A percentile compares a stretch with the other conserved stretches of the same genome.
These are phyloP conservation scores for Cytospora chrysosperma DNA, from an alignment of 2,329 filamentous ascomycete species.

Conservation along the genomic window DNA sequence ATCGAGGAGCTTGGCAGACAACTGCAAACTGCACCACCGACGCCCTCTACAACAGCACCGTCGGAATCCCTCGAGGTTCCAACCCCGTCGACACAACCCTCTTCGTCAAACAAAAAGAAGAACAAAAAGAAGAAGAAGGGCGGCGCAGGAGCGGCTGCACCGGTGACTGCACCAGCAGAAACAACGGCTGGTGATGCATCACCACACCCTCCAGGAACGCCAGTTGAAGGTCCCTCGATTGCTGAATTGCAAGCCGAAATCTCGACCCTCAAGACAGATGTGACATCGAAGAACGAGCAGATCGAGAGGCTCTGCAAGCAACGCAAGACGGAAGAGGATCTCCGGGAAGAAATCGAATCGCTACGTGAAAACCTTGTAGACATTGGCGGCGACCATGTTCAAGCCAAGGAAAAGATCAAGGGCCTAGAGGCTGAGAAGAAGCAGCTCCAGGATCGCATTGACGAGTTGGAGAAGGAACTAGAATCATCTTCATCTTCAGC, in stretches of 20 bases:
- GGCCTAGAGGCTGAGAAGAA: slow-evolving; percentile 67
- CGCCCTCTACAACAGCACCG: slow-evolving; percentile 26
- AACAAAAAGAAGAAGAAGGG: slow-evolving; percentile 91
- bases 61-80: slow-evolving; percentile 19
- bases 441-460: slow-evolving; percentile 62
- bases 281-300: slow-evolving; percentile 66
- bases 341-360: slow-evolving; percentile 82
- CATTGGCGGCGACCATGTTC: slow-evolving; percentile 80
- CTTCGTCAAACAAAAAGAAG: slow-evolving; percentile 54
- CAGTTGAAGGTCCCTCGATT: slow-evolving; percentile 32
- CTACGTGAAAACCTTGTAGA: slow-evolving; percentile 76
- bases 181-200: slow-evolving; percentile 40
- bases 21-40: slow-evolving; percentile 31
- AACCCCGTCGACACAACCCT: slow-evolving; percentile 17
- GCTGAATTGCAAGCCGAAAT: slow-evolving; percentile 50
- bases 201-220: slow-evolving; percentile 36
- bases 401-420: slow-evolving; percentile 75
- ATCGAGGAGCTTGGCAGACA: slow-evolving; percentile 42
- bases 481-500: slow-evolving; percentile 35
- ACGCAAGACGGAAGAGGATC: slow-evolving; percentile 72
- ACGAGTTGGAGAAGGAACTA: slow-evolving; percentile 70
- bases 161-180: slow-evolving; percentile 40
- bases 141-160: slow-evolving; percentile 43
- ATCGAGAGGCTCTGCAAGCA: slow-evolving; percentile 71
- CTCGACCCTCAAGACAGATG: slow-evolving; percentile 49